Evolutionary conservation across 768 basidiomycete species (phyloP), one percentile per base, ranked within the genome.

Genomic region (Terana coerulea): DNA sequence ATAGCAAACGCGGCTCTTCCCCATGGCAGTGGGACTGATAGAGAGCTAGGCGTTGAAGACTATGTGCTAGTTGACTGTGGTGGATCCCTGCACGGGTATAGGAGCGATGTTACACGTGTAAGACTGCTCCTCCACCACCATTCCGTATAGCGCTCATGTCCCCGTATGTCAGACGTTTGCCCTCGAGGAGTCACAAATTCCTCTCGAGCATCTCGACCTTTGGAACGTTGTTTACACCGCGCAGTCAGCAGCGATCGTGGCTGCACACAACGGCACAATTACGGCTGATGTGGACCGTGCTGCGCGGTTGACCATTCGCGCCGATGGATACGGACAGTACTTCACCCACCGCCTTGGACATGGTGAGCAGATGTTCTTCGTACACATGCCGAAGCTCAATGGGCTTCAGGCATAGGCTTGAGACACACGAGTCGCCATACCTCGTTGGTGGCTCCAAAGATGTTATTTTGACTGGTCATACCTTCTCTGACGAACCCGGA

Each of bases 301-400:
- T 28, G 90, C 89, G 17, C 80, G 90, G 9, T 44, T 57, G 3
- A 64, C 76, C 25, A 69, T 93, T 31, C 51, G 62, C 30, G 52
- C 44, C 2, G 64, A 59, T 3, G 76, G 78, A 9, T 74, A 80
- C 40, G 80, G 72, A 6, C 52, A 68, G 44, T 83, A 82, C 63
- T 92, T 94, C 62, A 90, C 89, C 0, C 92, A 93, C 66, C 72
- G 90, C 42, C 72, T 93, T 2, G 90, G 89, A 9, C 87, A 91
- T 57, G 88, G 87, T 87, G 39, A 48, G 75, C 64, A 33, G 26
- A 7, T 36, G 8, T 26, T 12, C 24, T 34, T 2, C 25, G 28
- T 17, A 21, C 43, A 31, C 9, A 29, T 22, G 24, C 17, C 14
- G 5, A 39, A 22, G 15, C 21, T 29, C 24, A 11, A 3, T 22